A percentile compares a stretch with the other conserved stretches of the same genome.
Evolutionary conservation across 148 eudicot genomes (phyloP).

Genomic region (Rhododendron molle): DNA sequence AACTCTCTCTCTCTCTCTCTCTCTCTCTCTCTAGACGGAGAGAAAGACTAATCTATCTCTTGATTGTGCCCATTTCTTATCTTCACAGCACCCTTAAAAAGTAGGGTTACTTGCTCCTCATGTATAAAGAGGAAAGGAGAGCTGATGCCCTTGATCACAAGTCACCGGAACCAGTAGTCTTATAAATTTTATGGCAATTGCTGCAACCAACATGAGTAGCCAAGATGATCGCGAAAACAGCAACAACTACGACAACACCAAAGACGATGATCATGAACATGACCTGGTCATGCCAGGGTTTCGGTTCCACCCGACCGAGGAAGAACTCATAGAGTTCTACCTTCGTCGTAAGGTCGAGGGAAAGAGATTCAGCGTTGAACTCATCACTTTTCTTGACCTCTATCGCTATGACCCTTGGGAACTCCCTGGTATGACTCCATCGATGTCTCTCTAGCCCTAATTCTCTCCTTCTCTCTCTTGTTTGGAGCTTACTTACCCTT

Average conservation of each 20-base stretch:
- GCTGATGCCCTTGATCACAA: not conserved
- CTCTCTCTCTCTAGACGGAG: slow-evolving; percentile 1
- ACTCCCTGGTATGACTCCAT: slow-evolving; percentile 61
- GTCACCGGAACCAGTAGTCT: not conserved
- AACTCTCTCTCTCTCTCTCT: slow-evolving; percentile 3
- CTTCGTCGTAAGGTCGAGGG: slow-evolving; percentile 98
- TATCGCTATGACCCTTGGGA: slow-evolving; percentile 98
- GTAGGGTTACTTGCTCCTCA: not conserved
- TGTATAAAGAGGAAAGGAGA: not conserved
- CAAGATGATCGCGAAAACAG: slow-evolving; percentile 51
- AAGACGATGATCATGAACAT: slow-evolving; percentile 42
- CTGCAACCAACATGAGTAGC: not conserved
- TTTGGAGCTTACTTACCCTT: not conserved
- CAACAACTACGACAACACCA: slow-evolving; percentile 28
- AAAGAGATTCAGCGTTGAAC: slow-evolving; percentile 80
- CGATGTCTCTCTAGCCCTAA: not conserved
- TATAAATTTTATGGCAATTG: not conserved
- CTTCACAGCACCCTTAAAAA: not conserved
- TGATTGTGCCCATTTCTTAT: slow-evolving; percentile 5
- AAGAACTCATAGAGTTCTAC: slow-evolving; percentile 89
- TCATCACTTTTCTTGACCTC: slow-evolving; percentile 90
- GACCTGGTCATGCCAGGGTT: slow-evolving; percentile 95
- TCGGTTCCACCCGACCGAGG: slow-evolving; percentile 90
- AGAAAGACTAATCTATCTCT: slow-evolving; percentile 3
- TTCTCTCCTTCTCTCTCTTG: not conserved